Conservation (phyloP, 2,329 filamentous ascomycete genomes). For the Sporothrix sp. region DNA sequence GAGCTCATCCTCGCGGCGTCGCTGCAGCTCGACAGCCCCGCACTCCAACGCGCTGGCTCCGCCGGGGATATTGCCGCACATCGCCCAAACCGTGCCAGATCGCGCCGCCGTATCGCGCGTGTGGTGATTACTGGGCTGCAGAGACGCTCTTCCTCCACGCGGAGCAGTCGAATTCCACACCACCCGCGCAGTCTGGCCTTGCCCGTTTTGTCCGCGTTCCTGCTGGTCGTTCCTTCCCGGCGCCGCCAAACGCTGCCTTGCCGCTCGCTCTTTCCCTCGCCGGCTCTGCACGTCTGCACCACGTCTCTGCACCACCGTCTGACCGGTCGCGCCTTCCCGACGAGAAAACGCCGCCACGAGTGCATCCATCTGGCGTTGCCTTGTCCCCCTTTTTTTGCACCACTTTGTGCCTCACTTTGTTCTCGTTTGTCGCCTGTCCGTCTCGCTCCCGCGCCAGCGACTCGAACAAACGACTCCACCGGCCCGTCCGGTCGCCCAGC, state of each 20-base stretch:
- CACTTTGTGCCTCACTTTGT: not conserved
- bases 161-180: too few relatives aligned
- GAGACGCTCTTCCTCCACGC: too few relatives aligned
- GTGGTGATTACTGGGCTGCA: too few relatives aligned
- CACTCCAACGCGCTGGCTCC: too few relatives aligned
- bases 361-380: slow-evolving; percentile 7
- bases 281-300: not conserved
- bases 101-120: too few relatives aligned
- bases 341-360: not conserved
- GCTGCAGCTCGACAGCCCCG: not conserved
- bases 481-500: too few relatives aligned
- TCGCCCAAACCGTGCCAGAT: too few relatives aligned
- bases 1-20: slow-evolving; percentile 5
- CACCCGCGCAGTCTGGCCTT: too few relatives aligned
- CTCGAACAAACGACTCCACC: slow-evolving; percentile 6
- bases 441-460: not conserved
- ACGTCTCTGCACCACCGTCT: not conserved
- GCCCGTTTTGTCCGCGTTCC: not conserved
- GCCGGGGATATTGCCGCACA: too few relatives aligned
- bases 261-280: not conserved
- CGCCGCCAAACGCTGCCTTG: not conserved
- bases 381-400: not conserved
- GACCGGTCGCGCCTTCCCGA: too few relatives aligned
- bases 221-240: not conserved
- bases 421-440: not conserved